These are phyloP conservation scores for Ascochyta koolunga DNA, from an alignment of 2,329 filamentous ascomycete genomes.

Conservation along the genomic window DNA sequence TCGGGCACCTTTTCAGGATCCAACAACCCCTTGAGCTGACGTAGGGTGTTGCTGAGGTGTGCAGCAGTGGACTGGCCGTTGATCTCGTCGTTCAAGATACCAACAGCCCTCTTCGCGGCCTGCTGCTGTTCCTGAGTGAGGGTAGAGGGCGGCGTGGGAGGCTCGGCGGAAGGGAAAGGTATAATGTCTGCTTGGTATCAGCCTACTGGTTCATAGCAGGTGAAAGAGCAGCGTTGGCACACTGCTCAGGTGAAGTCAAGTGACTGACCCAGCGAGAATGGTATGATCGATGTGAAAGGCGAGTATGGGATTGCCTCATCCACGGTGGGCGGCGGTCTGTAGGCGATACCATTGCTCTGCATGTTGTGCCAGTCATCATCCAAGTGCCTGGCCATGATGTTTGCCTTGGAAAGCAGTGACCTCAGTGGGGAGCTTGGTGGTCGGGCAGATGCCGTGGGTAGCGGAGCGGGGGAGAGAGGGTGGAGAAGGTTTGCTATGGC, in stretches of 20 bases:
- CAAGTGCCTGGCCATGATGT: constrained; percentile 32
- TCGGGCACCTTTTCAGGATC: constrained; percentile 72
- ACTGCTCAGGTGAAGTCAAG: constrained; percentile 24
- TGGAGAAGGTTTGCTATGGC: constrained; percentile 13
- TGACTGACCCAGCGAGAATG: constrained; percentile 73
- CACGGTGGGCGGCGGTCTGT: constrained; percentile 59
- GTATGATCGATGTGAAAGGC: constrained; percentile 79
- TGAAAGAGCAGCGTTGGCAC: constrained; percentile 23
- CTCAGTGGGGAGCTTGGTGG: constrained; percentile 3
- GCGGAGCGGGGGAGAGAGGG: not conserved
- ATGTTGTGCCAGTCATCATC: constrained; percentile 40
- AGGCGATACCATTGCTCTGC: constrained; percentile 43
- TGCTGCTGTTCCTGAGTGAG: constrained; percentile 54
- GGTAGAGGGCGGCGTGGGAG: constrained; percentile 47
- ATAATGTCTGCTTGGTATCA: constrained; percentile 51
- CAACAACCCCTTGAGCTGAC: constrained; percentile 76
- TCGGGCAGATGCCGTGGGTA: constrained; percentile 4
- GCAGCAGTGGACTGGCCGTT: constrained; percentile 64
- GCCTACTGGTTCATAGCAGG: constrained; percentile 11
- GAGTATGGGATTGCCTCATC: constrained; percentile 82
- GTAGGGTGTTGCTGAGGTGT: constrained; percentile 72
- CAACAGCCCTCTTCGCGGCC: constrained; percentile 60
- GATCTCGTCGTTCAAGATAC: constrained; percentile 74
- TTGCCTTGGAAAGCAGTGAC: not conserved
- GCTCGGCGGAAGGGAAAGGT: constrained; percentile 52